Base-by-base conservation (phyloP, 1,284 basidiomycete genomes). In the Coriolopsis trogii region DNA sequence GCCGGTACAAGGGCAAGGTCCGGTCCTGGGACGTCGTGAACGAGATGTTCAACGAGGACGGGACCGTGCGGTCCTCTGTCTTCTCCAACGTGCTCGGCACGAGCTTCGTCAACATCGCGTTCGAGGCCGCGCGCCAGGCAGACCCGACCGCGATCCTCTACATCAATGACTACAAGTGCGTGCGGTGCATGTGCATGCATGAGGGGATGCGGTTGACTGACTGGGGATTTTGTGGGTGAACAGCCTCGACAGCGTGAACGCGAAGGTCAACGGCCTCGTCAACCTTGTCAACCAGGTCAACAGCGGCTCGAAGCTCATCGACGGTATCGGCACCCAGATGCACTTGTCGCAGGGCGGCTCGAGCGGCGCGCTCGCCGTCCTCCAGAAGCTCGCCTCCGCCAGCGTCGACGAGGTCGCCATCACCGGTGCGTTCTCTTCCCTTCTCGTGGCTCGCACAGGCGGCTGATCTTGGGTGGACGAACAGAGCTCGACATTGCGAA, bases 351-450 rank as follows among this genome's bases (percentile, higher is more conserved):
- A 61, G 33, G 62, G 62, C n/a, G 73, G 72, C 46, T 67, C 73
- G 20, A 67, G 72, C 25, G 74, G 75, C 16, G 69, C 68, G 21
- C 63, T 73, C 37, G 67, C 67, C 9, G 72, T 72, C 5, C 69
- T 79, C 16, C 53, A 56, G 68, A 73, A 61, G 48, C 59, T 64
- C 15, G 65, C 65, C 16, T 61, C 67, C n/a, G 69, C 76, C 6
- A 73, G 70, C 15, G 65, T 74, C 25, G 41, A 48, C 9, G 77
- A 80, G 50, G 71, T 82, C 18, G 77, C 74, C 5, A 76, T 80
- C 59, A 80, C 79, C 3, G 76, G 63, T 61, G 40, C 24, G 58
- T 51, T 30, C 6, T 41, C 24, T 16, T 33, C 2, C 2, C 4
- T 33, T 10, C 8, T 7, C n/a, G 4, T 26, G 7, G 4, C 6